Base-by-base conservation (phyloP, 2,329 filamentous ascomycete species). In the Aspergillus sp. region DNA sequence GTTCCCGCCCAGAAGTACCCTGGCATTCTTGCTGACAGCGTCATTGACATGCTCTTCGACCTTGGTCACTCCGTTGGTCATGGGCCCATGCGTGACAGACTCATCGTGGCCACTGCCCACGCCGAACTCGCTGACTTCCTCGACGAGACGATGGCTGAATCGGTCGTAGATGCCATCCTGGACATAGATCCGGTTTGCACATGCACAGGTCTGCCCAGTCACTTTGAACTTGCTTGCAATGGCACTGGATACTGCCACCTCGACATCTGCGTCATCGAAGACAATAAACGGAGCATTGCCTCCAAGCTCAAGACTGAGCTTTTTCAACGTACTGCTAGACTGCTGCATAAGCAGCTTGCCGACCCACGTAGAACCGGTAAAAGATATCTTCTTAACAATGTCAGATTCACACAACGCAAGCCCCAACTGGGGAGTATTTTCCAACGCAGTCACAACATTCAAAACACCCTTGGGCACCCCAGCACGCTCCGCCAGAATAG, bases 241-340 rank as follows among this genome's bases (percentile, higher is more conserved):
- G 34, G 88, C 88, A 26, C 88, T 89, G 0, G 80, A 71, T 1
- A 96, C 88, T 1, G 91, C 91, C 1, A 72, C 69, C 46, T 95
- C 89, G 9, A 96, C 67, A 61, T 90, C 87, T 4, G 56, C 60
- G 60, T 96, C 90, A 58, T 95, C 88, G 59, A 96, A 96, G 29
- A 96, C 88, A 54, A 96, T 95, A 60, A 95, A 94, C 2, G 90
- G 90, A 0, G 90, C 86, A 64, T 96, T 96, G 33, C 91, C 91
- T 42, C 91, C 90, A 1, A 96, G 83, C 65, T 96, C 90, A 60
- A 95, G 84, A 1, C 86, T 90, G 1, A 85, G 69, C 59, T 86
- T 86, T 77, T 96, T 96, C 13, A 88, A 71, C 0, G 88, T 94
- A 39, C 77, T 75, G 0, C 88, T 81, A 6, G 85, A 85, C 67